Evolutionary conservation across 306 rosid genomes (phyloP), one percentile per base, ranked within the genome.

Genomic region (Echinosophora koreensis): DNA sequence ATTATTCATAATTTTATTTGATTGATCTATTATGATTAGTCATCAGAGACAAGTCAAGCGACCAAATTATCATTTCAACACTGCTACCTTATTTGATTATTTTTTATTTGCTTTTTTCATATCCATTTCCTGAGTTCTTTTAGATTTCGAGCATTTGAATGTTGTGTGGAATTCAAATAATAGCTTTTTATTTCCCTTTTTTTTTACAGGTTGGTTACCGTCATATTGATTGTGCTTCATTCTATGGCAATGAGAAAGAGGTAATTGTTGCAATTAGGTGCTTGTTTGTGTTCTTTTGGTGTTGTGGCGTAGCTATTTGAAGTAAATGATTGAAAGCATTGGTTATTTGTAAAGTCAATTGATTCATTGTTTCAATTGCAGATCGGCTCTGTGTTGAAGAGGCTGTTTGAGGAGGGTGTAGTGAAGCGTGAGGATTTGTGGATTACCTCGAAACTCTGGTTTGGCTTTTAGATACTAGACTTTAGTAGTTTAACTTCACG

Each of bases 371-470:
- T 41, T 56, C 44, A 49, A 22, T 44, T 75, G 79, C 68, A 94
- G 98, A 89, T 94, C 72, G 97, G 98, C 57, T 76, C 70, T 10
- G 87, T 84, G 55, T 77, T 92, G 71, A 89, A 85, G 83, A 89
- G 89, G 66, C 82, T 94, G 58, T 92, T 90, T 75, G 87, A 89
- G 15, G 96, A 88, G 44, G 94, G 92, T n/a, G 85, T 86, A 27
- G 89, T 92, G 70, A 94, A 90, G 84, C 93, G 96, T 0, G 97
- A 90, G 83, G 96, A 92, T 79, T 81, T 92, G 83, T 94, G 94
- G 93, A 90, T 92, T 84, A 92, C 98, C 50, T 94, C 98, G 4
- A 93, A 86, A 88, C 89, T 90, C 55, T 88, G 97, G 98, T 90
- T 85, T 65, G 87, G 87, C 73, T 81, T 42, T 13, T 74, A 41